Percentiles rank a stretch among this genome's conserved stretches.
These are phyloP conservation scores for Immersiporthe knoxdaviesiana DNA, from an alignment of 2,329 filamentous ascomycete species.

Conservation along the genomic window DNA sequence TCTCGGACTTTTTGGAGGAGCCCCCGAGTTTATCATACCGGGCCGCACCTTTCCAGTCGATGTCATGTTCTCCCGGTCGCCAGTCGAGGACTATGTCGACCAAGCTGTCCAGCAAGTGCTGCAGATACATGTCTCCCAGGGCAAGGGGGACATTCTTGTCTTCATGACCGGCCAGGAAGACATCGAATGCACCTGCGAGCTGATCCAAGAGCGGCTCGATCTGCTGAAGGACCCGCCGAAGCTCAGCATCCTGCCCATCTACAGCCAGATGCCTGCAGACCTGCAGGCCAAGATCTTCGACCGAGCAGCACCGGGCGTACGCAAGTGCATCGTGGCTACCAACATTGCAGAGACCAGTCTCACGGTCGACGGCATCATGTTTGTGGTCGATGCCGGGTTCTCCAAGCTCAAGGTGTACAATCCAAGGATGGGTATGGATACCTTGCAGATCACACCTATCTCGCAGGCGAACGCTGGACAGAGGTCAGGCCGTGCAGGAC, in stretches of 20 bases:
- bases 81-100: constrained; percentile 97
- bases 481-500: constrained; percentile 87
- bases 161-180: constrained; percentile 99
- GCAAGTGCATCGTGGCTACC: constrained; percentile 97
- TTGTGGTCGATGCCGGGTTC: constrained; percentile 94
- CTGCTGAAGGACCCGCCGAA: constrained; percentile 93
- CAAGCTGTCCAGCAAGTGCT: constrained; percentile 95
- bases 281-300: constrained; percentile 98
- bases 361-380: constrained; percentile 99
- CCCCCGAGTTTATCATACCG: constrained; percentile 94
- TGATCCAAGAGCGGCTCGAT: constrained; percentile 84
- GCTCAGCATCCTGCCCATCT: constrained; percentile 92
- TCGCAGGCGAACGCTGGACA: constrained; percentile 96
- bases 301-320: constrained; percentile 82
- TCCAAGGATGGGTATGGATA: constrained; percentile 99
- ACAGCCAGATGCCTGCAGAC: constrained; percentile 99
- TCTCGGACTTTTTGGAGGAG: constrained; percentile 96
- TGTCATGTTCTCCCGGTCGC: constrained; percentile 91
- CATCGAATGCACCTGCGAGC: constrained; percentile 94
- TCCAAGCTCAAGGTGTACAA: constrained; percentile 99
- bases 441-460: constrained; percentile 94
- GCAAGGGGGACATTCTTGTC: constrained; percentile 88
- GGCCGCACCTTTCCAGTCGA: constrained; percentile 97
- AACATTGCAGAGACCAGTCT: constrained; percentile 98
- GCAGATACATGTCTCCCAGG: constrained; percentile 94